Percentiles rank a stretch among this genome's conserved stretches.
These are phyloP conservation scores for Fusarium tricinctum DNA, from an alignment of 2,329 filamentous ascomycete species.

Conservation along the genomic window DNA sequence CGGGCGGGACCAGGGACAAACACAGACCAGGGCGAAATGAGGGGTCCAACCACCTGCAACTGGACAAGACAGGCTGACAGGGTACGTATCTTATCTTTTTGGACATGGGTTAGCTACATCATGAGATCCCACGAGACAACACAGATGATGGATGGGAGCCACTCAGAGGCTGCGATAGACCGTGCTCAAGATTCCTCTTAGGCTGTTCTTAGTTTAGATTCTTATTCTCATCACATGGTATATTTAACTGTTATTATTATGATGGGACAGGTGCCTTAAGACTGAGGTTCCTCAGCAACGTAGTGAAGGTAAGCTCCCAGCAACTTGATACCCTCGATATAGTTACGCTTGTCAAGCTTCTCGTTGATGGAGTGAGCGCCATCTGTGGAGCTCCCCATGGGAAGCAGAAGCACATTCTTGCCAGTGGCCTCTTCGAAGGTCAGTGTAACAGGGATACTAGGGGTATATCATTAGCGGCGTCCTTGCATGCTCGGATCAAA, in stretches of 20 bases:
- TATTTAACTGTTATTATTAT: conserved; percentile 16
- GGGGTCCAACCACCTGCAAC: conserved; percentile 22
- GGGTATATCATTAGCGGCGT: conserved; percentile 32
- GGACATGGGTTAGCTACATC: background rate
- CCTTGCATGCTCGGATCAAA: background rate
- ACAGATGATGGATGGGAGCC: conserved; percentile 1
- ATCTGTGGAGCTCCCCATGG: conserved; percentile 98
- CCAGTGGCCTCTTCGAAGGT: conserved; percentile 98
- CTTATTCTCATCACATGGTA: conserved; percentile 30
- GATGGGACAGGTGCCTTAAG: conserved; percentile 42
- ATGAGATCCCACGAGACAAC: background rate
- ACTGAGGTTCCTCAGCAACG: conserved; percentile 86
- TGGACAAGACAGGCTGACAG: conserved; percentile 6
- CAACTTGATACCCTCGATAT: conserved; percentile 97
- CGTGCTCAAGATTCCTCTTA: background rate
- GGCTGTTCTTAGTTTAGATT: conserved; percentile 4
- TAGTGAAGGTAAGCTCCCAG: conserved; percentile 96
- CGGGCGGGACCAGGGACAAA: conserved; percentile 10
- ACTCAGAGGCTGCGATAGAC: background rate
- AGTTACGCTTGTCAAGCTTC: conserved; percentile 96
- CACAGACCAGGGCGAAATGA: conserved; percentile 14
- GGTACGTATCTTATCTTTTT: conserved; percentile 32
- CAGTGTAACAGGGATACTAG: conserved; percentile 92
- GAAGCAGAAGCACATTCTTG: conserved; percentile 95
- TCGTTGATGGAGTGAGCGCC: conserved; percentile 98